These are phyloP conservation scores for Neoboletus brunneissimus DNA, from an alignment of 768 basidiomycete species.

Conservation along the genomic window DNA sequence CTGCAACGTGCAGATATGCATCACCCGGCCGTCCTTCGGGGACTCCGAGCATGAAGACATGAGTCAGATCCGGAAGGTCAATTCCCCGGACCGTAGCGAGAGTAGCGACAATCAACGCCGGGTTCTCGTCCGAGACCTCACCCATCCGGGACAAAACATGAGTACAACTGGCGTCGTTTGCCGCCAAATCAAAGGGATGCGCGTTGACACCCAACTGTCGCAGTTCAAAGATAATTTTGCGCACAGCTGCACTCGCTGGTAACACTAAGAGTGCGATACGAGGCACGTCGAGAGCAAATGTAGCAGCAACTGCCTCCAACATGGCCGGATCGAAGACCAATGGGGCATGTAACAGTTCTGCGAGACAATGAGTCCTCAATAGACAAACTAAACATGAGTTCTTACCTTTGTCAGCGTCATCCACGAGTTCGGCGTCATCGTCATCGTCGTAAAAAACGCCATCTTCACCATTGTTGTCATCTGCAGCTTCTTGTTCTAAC, in stretches of 20 bases:
- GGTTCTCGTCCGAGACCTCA: slow-evolving; percentile 42
- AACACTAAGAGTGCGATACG: slow-evolving; percentile 65
- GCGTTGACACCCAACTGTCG: slow-evolving; percentile 66
- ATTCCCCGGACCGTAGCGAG: slow-evolving; percentile 69
- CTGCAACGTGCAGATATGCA: slow-evolving; percentile 66
- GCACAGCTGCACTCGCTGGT: slow-evolving; percentile 58
- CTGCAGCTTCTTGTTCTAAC: not conserved
- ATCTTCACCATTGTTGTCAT: slow-evolving; percentile 7
- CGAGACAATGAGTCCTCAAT: slow-evolving; percentile 6
- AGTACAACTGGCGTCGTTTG: slow-evolving; percentile 40
- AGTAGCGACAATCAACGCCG: slow-evolving; percentile 65
- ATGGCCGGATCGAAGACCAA: slow-evolving; percentile 54
- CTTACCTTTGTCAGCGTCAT: slow-evolving; percentile 25
- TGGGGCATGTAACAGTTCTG: slow-evolving; percentile 45
- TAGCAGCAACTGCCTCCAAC: slow-evolving; percentile 66
- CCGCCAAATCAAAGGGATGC: slow-evolving; percentile 52
- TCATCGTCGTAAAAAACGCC: slow-evolving; percentile 27
- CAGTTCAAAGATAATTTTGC: slow-evolving; percentile 62
- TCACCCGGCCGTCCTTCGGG: slow-evolving; percentile 52
- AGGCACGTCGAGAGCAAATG: slow-evolving; percentile 73
- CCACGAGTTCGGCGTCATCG: slow-evolving; percentile 17
- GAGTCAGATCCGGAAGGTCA: slow-evolving; percentile 66
- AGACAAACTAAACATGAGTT: not conserved
- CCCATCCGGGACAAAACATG: slow-evolving; percentile 40
- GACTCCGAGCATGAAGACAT: slow-evolving; percentile 72